Evolutionary conservation across 2,329 filamentous ascomycete species (phyloP).

Genomic region (Aspergillus sp.): DNA sequence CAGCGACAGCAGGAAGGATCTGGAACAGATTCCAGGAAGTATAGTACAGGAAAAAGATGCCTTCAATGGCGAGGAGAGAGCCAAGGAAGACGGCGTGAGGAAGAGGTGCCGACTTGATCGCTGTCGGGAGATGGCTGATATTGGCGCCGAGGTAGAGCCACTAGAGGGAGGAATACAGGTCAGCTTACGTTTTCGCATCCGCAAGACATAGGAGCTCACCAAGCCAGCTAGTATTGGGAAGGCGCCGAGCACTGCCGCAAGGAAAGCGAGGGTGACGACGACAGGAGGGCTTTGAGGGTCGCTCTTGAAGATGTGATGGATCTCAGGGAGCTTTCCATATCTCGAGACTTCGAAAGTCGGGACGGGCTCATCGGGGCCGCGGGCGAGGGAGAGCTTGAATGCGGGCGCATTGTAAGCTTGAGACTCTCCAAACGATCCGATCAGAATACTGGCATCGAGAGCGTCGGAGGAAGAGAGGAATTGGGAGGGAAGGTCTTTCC

Average conservation of each 20-base stretch:
- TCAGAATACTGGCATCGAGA: slow-evolving; percentile 77
- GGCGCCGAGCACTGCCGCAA: slow-evolving; percentile 71
- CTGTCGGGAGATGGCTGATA: slow-evolving; percentile 74
- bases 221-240: slow-evolving; percentile 73
- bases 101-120: slow-evolving; percentile 74
- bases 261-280: slow-evolving; percentile 78
- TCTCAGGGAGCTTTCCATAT: slow-evolving; percentile 82
- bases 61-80: slow-evolving; percentile 85
- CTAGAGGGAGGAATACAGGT: slow-evolving; percentile 45
- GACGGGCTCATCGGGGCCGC: slow-evolving; percentile 65
- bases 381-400: slow-evolving; percentile 73
- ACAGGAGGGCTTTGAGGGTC: slow-evolving; percentile 81
- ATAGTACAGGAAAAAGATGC: slow-evolving; percentile 94
- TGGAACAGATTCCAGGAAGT: slow-evolving; percentile 90
- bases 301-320: slow-evolving; percentile 85
- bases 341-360: slow-evolving; percentile 71
- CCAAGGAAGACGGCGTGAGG: slow-evolving; percentile 85
- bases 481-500: slow-evolving; percentile 86
- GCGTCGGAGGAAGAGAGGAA: slow-evolving; percentile 71
- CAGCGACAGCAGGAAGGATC: slow-evolving; percentile 72
- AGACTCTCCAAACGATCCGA: slow-evolving; percentile 83
- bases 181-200: background rate
- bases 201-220: slow-evolving; percentile 56
- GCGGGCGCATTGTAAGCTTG: slow-evolving; percentile 68
- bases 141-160: slow-evolving; percentile 87